A percentile compares a stretch with the other conserved stretches of the same genome.
Conservation (phyloP, 2,329 filamentous ascomycete genomes). For the Helotiales sp. region DNA sequence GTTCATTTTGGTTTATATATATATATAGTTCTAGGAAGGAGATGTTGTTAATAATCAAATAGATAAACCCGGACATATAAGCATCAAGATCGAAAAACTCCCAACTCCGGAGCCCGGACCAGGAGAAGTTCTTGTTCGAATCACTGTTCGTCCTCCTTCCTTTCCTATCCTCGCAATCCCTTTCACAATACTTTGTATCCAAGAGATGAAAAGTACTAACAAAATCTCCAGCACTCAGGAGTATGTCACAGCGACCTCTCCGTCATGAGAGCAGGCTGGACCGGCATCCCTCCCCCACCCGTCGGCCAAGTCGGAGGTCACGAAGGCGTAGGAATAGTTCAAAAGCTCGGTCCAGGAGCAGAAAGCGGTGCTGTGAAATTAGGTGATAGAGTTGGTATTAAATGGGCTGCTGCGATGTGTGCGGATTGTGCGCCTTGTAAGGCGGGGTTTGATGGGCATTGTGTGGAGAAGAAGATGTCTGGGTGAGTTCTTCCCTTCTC, state of each 20-base stretch:
- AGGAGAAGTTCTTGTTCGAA: slow-evolving; percentile 60
- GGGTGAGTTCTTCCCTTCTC: background rate
- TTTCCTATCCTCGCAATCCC: too few relatives aligned
- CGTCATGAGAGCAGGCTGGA: slow-evolving; percentile 48
- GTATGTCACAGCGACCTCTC: slow-evolving; percentile 38
- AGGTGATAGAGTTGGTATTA: slow-evolving; percentile 66
- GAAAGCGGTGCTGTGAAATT: slow-evolving; percentile 55
- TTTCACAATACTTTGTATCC: too few relatives aligned
- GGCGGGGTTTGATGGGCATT: slow-evolving; percentile 16
- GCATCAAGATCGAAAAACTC: slow-evolving; percentile 60
- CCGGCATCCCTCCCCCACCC: slow-evolving; percentile 54
- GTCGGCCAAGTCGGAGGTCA: slow-evolving; percentile 66
- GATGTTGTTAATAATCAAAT: background rate
- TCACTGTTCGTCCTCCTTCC: slow-evolving; percentile 42
- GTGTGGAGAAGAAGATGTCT: slow-evolving; percentile 3
- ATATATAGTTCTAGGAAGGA: background rate
- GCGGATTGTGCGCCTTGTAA: slow-evolving; percentile 10
- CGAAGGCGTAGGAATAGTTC: slow-evolving; percentile 64
- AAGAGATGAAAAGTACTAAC: background rate
- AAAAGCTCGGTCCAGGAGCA: slow-evolving; percentile 59
- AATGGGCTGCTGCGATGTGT: slow-evolving; percentile 41
- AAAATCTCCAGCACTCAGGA: slow-evolving; percentile 12
- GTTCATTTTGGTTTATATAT: background rate
- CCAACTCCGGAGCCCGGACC: slow-evolving; percentile 62
- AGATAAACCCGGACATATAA: slow-evolving; percentile 60